phyloP scores from a whole-genome alignment of 2,329 filamentous ascomycete genomes.

The Ceratocystis eucalypticola region DNA sequence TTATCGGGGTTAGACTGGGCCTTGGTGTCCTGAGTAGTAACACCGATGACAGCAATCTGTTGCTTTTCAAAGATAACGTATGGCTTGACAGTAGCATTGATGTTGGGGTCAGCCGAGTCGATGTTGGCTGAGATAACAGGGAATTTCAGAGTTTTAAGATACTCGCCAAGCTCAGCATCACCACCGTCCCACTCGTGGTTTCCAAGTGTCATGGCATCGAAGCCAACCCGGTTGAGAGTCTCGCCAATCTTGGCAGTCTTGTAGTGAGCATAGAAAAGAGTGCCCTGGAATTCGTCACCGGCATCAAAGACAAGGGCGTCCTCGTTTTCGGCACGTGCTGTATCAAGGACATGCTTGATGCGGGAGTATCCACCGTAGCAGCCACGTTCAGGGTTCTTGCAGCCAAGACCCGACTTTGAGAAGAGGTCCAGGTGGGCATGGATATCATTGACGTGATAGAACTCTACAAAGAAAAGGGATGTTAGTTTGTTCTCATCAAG shows the following conservation, averaged over 20 bases:
- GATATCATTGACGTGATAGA: conserved; percentile 58
- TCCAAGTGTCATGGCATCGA: conserved; percentile 54
- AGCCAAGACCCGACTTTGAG: conserved; percentile 47
- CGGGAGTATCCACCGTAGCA: conserved; percentile 53
- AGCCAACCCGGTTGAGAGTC: conserved; percentile 50
- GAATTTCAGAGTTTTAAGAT: conserved; percentile 50
- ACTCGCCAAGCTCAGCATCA: conserved; percentile 47
- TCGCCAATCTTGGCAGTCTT: conserved; percentile 55
- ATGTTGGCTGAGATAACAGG: conserved; percentile 52
- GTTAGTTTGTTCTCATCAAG: background rate
- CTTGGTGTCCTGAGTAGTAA: conserved; percentile 46
- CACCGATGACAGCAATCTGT: conserved; percentile 48
- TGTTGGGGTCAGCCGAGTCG: conserved; percentile 40
- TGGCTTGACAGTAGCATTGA: conserved; percentile 51
- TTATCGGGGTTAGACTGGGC: conserved; percentile 45
- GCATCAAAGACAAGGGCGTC: conserved; percentile 51
- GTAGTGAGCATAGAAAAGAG: conserved; percentile 54
- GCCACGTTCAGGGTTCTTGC: conserved; percentile 39
- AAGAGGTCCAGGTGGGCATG: conserved; percentile 55
- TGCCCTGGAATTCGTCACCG: conserved; percentile 58
- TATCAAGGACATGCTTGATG: conserved; percentile 46
- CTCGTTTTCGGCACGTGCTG: conserved; percentile 42
- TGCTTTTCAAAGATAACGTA: conserved; percentile 52
- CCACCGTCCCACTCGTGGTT: conserved; percentile 56
- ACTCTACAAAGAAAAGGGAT: conserved; percentile 29